A percentile compares a stretch with the other conserved stretches of the same genome.
Conservation (phyloP, 2,329 filamentous ascomycete species). For the Endoconidiophora polonica region DNA sequence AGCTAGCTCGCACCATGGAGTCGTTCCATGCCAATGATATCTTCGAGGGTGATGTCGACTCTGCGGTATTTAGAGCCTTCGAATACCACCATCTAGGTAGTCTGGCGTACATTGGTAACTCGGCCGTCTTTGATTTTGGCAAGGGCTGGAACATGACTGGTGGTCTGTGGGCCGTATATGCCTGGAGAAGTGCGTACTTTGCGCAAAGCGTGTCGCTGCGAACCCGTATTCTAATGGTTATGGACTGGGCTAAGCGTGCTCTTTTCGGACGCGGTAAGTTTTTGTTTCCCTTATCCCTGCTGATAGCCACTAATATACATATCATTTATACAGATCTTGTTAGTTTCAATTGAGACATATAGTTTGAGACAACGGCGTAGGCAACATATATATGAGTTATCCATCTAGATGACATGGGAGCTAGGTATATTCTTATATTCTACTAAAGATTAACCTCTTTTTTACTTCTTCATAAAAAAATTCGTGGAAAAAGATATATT, state of each 20-base stretch:
- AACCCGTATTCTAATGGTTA: slow-evolving; percentile 74
- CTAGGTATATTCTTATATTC: background rate
- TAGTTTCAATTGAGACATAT: slow-evolving; percentile 4
- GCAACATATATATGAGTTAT: background rate
- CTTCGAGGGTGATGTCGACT: slow-evolving; percentile 76
- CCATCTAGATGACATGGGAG: background rate
- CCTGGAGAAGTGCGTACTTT: slow-evolving; percentile 95
- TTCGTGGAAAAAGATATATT: background rate
- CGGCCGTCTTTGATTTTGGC: slow-evolving; percentile 80
- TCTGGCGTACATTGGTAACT: slow-evolving; percentile 90
- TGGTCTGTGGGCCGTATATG: slow-evolving; percentile 81
- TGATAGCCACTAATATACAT: background rate
- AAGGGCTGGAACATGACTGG: slow-evolving; percentile 63
- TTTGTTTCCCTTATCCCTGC: background rate
- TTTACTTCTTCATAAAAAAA: background rate
- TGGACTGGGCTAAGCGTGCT: slow-evolving; percentile 98
- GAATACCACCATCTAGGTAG: slow-evolving; percentile 85
- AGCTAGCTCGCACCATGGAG: slow-evolving; percentile 60
- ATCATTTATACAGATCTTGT: slow-evolving; percentile 28
- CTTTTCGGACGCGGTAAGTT: slow-evolving; percentile 83
- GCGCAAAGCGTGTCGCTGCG: slow-evolving; percentile 89
- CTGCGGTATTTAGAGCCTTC: slow-evolving; percentile 84
- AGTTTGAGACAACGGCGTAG: background rate
- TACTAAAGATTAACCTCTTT: background rate
- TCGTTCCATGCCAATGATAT: slow-evolving; percentile 68